Evolutionary conservation across 2,329 filamentous ascomycete species (phyloP), one percentile per base, ranked within the genome.

Genomic region (Diaporthe amygdali): DNA sequence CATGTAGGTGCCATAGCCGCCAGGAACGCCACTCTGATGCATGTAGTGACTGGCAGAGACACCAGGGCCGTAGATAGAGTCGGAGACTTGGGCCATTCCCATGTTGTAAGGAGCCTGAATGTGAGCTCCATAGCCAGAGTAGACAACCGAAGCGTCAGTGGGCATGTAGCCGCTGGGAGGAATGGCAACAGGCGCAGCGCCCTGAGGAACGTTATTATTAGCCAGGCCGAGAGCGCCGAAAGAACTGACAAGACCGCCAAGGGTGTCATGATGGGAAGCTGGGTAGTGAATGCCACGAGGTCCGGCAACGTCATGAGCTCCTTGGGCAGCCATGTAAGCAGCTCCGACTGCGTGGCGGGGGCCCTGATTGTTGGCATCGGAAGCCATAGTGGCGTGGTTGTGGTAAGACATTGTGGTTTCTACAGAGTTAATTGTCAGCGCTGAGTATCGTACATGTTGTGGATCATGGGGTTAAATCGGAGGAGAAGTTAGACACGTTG

Each of bases 1-100:
- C 49, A 87, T 78, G 12, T 80, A 76, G 74, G 75, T 74, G 71
- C 76, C 78, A 77, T 76, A 79, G 49, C 74, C 73, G 32, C 73
- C 73, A 47, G 72, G 54, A n/a, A 72, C 47, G 20, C 75, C 72
- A 17, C 73, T 52, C 6, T 76, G 82, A 56, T 73, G 77, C 51
- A 76, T 71, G 59, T 76, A 80, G 9, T 74, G 71, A 14, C 74
- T 68, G 10, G 77, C 73, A 5, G 74, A 39, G 51, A 75, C 75
- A 5, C 74, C 73, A 0, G 73, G 63, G 17, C 74, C 72, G 67
- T 75, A 80, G 25, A 78, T 70, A 61, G 78, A 76, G 68, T 79
- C 79, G 15, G 70, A 39, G 37, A 70, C 51, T 55, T 74, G 73
- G 39, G 70, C 32, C 49, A 73, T 68, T 15, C 64, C 51, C 68